Conservation (phyloP, 192 early-diverging fungal species). For the Podochytrium sp. region DNA sequence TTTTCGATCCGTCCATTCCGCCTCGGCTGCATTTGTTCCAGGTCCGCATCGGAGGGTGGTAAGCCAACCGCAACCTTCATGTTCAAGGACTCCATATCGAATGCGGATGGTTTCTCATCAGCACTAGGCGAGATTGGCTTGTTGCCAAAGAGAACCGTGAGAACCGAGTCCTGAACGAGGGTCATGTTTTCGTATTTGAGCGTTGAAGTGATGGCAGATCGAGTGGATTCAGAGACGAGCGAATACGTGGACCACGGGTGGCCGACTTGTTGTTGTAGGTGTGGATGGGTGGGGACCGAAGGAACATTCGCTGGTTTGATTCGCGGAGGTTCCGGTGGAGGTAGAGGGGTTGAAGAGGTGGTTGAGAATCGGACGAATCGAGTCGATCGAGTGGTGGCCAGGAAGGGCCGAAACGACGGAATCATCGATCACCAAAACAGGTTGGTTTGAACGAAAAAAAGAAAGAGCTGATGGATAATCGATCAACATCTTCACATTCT, state of each 20-base stretch:
- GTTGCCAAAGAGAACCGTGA: conserved; percentile 67
- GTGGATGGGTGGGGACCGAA: not conserved
- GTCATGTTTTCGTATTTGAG: conserved; percentile 82
- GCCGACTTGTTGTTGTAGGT: not conserved
- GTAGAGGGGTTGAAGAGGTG: not conserved
- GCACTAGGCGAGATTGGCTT: not conserved
- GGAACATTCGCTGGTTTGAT: not conserved
- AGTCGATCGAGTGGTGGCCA: too few relatives aligned
- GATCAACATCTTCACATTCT: too few relatives aligned
- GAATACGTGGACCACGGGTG: conserved; percentile 2
- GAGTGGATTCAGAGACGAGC: not conserved
- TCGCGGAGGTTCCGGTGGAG: not conserved
- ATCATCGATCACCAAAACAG: too few relatives aligned
- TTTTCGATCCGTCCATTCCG: not conserved
- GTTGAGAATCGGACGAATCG: not conserved
- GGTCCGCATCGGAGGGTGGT: not conserved
- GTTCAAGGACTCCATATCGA: not conserved
- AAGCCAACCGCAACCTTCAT: not conserved
- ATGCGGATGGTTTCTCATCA: not conserved
- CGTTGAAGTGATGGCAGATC: conserved; percentile 23
- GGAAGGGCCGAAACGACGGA: too few relatives aligned
- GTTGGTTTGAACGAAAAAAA: too few relatives aligned
- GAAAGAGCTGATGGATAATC: too few relatives aligned
- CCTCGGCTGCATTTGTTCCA: too few relatives aligned
- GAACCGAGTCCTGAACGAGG: conserved; percentile 82